Evolutionary conservation across 140 eudicot genomes (phyloP).

Genomic region (Senecio squalidus): DNA sequence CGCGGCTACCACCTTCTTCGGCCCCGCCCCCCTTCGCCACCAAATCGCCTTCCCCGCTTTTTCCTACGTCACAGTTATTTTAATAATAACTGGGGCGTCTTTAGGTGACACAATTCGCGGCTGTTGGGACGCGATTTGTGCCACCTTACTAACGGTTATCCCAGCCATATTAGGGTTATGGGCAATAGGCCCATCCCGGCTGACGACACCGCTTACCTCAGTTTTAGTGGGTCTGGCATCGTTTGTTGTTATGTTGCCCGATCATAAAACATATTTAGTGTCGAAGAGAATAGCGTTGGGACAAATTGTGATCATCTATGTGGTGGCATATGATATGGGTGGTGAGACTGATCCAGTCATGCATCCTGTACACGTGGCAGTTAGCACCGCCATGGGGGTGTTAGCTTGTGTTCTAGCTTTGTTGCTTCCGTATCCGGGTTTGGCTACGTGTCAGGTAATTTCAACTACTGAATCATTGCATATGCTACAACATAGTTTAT

Average conservation of each 20-base stretch:
- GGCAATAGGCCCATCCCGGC: conserved; percentile 44
- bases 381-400: conserved; percentile 83
- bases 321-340: conserved; percentile 49
- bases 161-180: conserved; percentile 61
- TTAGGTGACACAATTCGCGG: conserved; percentile 77
- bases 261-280: conserved; percentile 43
- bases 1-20: conserved; percentile 59
- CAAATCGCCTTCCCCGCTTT: conserved; percentile 72
- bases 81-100: conserved; percentile 67
- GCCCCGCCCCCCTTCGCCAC: conserved; percentile 44
- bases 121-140: conserved; percentile 59
- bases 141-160: conserved; percentile 43
- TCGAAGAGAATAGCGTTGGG: conserved; percentile 85
- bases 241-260: conserved; percentile 65
- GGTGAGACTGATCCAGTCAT: conserved; percentile 50
- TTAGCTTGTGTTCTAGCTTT: conserved; percentile 79
- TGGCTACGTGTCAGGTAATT: conserved; percentile 69
- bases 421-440: conserved; percentile 64
- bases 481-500: no score
- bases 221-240: conserved; percentile 46
- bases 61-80: conserved; percentile 70
- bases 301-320: conserved; percentile 77
- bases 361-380: conserved; percentile 86
- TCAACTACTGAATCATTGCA: neutral
- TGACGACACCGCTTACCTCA: conserved; percentile 41